These are phyloP conservation scores for Exophiala spinifera DNA, from an alignment of 2,329 filamentous ascomycete genomes.

Conservation along the genomic window DNA sequence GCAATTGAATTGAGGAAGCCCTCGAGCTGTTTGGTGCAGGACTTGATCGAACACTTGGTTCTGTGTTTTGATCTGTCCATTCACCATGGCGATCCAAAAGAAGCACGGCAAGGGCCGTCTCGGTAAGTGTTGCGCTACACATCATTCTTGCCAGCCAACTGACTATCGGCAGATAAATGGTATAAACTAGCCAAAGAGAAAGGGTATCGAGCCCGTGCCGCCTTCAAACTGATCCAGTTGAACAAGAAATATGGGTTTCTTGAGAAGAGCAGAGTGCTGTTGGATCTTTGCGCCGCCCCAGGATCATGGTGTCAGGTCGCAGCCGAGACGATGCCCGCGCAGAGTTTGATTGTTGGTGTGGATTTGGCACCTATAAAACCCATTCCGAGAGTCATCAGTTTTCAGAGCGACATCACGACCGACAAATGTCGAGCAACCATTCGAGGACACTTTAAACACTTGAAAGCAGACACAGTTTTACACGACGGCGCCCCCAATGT, in stretches of 20 bases:
- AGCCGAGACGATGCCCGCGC: slow-evolving; percentile 87
- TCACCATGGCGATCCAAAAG: slow-evolving; percentile 88
- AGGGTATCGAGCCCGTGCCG: slow-evolving; percentile 90
- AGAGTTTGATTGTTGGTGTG: slow-evolving; percentile 88
- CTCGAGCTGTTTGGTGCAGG: too few relatives aligned
- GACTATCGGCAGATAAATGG: slow-evolving; percentile 77
- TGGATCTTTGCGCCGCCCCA: slow-evolving; percentile 96
- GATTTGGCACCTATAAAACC: slow-evolving; percentile 94
- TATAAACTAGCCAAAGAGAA: slow-evolving; percentile 99
- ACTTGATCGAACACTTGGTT: too few relatives aligned
- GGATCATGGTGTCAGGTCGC: slow-evolving; percentile 98
- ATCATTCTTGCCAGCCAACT: slow-evolving; percentile 3
- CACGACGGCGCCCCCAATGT: slow-evolving; percentile 98
- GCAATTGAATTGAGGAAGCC: too few relatives aligned
- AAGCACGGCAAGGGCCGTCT: slow-evolving; percentile 53
- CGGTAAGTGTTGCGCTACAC: neutral
- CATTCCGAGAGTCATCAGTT: slow-evolving; percentile 89
- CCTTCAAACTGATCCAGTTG: slow-evolving; percentile 95
- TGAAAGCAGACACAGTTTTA: slow-evolving; percentile 92
- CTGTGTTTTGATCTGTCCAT: neutral
- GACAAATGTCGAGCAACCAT: slow-evolving; percentile 93
- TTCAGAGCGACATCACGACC: slow-evolving; percentile 96
- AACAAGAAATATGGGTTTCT: slow-evolving; percentile 99
- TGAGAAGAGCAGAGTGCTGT: slow-evolving; percentile 89
- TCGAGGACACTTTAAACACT: slow-evolving; percentile 83